Evolutionary conservation across 1,284 basidiomycete genomes (phyloP).

Genomic region (Trichosporon inkin): DNA sequence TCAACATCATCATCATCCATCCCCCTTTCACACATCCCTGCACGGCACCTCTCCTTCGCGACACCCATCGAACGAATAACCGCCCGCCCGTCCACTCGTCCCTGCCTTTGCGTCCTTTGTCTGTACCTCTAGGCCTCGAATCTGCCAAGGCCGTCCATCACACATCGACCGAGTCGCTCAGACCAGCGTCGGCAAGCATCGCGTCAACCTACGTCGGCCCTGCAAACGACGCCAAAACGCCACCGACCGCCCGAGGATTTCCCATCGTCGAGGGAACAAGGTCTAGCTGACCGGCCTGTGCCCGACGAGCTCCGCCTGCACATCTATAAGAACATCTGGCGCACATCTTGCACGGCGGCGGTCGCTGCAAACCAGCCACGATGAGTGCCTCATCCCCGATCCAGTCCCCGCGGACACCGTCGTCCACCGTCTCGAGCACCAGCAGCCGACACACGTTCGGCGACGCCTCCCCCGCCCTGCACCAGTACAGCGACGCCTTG

Average conservation of each 20-base stretch:
- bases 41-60: too few species aligned
- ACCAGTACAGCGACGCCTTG: conserved; percentile 21
- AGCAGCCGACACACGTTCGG: conserved; percentile 6
- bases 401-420: background rate
- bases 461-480: conserved; percentile 6
- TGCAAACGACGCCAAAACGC: conserved; percentile 4
- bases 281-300: background rate
- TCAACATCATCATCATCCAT: too few species aligned
- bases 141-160: background rate
- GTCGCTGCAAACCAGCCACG: background rate
- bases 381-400: background rate
- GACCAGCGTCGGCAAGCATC: background rate
- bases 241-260: conserved; percentile 3
- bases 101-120: too few species aligned
- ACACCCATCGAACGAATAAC: too few species aligned
- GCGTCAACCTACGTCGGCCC: conserved; percentile 1
- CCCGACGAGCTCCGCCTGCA: background rate
- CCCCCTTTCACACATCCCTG: too few species aligned
- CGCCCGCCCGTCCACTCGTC: too few species aligned
- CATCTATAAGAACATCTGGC: background rate
- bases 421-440: conserved; percentile 1
- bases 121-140: background rate
- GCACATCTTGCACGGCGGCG: background rate
- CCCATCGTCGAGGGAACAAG: background rate
- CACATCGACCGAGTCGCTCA: background rate